phyloP scores from a whole-genome alignment of 176 grass and related monocot genomes.

The Carex cristatella region DNA sequence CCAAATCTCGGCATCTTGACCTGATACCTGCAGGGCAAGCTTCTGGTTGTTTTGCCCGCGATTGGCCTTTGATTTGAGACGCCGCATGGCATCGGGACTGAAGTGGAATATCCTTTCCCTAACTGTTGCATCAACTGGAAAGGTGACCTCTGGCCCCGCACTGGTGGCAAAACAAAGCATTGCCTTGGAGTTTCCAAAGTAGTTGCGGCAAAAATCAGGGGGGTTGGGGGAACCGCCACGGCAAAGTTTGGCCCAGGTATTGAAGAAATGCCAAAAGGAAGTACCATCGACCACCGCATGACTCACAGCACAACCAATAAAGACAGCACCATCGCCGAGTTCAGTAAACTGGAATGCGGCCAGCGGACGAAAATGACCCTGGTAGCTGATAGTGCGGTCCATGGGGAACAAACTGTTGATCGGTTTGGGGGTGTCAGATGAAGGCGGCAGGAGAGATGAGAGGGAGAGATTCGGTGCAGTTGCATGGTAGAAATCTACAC shows the following conservation, averaged over 20 bases:
- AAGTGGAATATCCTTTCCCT: conserved; percentile 86
- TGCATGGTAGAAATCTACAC: conserved; percentile 68
- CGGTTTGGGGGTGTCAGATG: conserved; percentile 59
- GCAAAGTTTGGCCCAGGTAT: conserved; percentile 72
- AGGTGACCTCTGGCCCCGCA: conserved; percentile 60
- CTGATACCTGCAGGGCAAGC: background rate
- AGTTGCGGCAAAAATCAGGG: conserved; percentile 66
- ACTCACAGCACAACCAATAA: conserved; percentile 71
- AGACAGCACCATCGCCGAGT: conserved; percentile 66
- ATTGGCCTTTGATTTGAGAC: conserved; percentile 68
- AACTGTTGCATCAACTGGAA: conserved; percentile 58
- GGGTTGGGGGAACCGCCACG: conserved; percentile 46
- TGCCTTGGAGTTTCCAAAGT: conserved; percentile 68
- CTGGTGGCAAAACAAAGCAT: conserved; percentile 66
- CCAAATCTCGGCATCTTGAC: conserved; percentile 44
- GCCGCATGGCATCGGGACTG: conserved; percentile 42
- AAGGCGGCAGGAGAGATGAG: conserved; percentile 37
- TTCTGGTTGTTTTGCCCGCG: background rate
- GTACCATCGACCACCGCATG: conserved; percentile 89
- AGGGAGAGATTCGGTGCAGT: conserved; percentile 40
- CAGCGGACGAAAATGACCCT: conserved; percentile 65
- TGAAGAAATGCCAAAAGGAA: conserved; percentile 93
- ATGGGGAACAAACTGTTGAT: conserved; percentile 76
- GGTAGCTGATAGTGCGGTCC: conserved; percentile 73
- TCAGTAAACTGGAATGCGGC: conserved; percentile 87